These are phyloP conservation scores for Thuidium tamariscinum DNA, from an alignment of 225 moss, liverwort and hornwort genomes.

Conservation along the genomic window DNA sequence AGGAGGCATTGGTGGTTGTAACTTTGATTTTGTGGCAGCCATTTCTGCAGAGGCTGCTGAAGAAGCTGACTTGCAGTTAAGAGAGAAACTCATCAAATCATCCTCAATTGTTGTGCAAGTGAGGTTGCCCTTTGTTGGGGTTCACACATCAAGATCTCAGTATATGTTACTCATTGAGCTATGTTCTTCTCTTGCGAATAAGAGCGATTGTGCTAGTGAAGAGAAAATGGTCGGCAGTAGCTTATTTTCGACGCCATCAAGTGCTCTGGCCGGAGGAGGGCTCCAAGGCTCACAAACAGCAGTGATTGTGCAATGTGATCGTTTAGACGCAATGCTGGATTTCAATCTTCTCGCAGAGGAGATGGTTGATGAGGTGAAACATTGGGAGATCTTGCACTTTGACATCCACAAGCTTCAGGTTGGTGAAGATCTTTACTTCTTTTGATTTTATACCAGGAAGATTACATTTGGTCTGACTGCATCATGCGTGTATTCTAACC, in stretches of 20 bases:
- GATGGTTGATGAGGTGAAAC: constrained; percentile 30
- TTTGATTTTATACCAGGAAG: neutral
- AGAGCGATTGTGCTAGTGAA: constrained; percentile 5
- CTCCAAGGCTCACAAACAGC: constrained; percentile 43
- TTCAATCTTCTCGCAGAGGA: constrained; percentile 14
- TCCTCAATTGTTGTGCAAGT: constrained; percentile 57
- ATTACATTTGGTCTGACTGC: neutral
- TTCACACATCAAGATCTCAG: constrained; percentile 61
- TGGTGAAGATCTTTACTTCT: neutral
- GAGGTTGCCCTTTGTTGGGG: constrained; percentile 51
- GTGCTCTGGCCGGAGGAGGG: constrained; percentile 2
- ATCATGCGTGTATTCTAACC: constrained; percentile 3
- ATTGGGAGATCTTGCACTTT: constrained; percentile 68
- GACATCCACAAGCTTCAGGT: constrained; percentile 78
- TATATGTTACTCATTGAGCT: constrained; percentile 57
- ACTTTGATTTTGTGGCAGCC: constrained; percentile 92
- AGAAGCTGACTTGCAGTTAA: constrained; percentile 53
- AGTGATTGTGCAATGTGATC: constrained; percentile 67
- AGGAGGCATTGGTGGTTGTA: constrained; percentile 79
- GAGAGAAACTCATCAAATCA: constrained; percentile 65
- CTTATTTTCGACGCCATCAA: constrained; percentile 12
- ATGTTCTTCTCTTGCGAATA: constrained; percentile 32
- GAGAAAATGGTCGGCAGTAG: neutral
- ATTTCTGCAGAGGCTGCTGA: constrained; percentile 79
- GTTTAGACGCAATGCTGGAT: constrained; percentile 49